phyloP scores from a whole-genome alignment of 495 filamentous ascomycete genomes.

The Bombardia bombarda region DNA sequence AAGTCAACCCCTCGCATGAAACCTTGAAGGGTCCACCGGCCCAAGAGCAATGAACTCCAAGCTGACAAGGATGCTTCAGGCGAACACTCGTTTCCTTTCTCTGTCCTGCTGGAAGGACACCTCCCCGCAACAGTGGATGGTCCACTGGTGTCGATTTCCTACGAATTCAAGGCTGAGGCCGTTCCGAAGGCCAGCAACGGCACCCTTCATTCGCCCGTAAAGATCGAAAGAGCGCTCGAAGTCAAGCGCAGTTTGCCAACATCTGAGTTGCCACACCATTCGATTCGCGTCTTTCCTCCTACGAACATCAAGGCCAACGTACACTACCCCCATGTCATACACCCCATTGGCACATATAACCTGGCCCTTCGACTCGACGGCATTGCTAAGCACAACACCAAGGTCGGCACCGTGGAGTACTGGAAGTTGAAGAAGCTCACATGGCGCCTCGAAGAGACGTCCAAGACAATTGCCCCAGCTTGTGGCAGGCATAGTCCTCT shows the following conservation, averaged over 20 bases:
- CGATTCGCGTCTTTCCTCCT: conserved; percentile 89
- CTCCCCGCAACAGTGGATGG: conserved; percentile 76
- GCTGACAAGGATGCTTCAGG: no score
- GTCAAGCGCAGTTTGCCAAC: conserved; percentile 65
- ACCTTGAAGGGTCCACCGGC: no score
- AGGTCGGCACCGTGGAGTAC: conserved; percentile 46
- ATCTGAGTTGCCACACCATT: conserved; percentile 58
- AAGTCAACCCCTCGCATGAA: no score
- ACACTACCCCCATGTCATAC: conserved; percentile 69
- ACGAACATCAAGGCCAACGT: conserved; percentile 83
- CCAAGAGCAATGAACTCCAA: no score
- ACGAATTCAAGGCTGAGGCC: conserved; percentile 70
- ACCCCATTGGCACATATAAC: conserved; percentile 79
- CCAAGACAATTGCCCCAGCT: conserved; percentile 70
- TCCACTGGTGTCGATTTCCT: conserved; percentile 63
- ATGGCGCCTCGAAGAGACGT: conserved; percentile 87
- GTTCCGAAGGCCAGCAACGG: conserved; percentile 46
- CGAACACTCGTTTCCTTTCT: conserved; percentile 82
- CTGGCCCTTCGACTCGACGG: conserved; percentile 75
- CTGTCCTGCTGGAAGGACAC: conserved; percentile 77
- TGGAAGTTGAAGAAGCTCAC: conserved; percentile 86
- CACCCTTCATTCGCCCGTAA: conserved; percentile 36
- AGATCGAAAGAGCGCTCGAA: conserved; percentile 53
- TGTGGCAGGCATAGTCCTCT: conserved; percentile 69
- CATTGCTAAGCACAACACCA: conserved; percentile 55